These are phyloP conservation scores for Penicillium aurantiogriseum DNA, from an alignment of 2,329 filamentous ascomycete species.

Conservation along the genomic window DNA sequence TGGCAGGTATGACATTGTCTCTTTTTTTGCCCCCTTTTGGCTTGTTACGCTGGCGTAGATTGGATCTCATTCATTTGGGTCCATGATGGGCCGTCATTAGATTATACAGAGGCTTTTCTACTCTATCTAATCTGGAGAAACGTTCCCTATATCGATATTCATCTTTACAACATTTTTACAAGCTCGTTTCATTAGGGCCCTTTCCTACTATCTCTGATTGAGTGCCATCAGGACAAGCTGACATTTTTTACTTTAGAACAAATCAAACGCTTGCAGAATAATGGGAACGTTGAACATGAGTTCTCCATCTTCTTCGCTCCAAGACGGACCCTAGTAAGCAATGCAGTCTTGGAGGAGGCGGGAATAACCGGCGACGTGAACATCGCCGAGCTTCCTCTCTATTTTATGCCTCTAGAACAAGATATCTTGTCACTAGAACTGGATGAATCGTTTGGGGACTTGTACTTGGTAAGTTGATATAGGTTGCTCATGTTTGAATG, in stretches of 20 bases:
- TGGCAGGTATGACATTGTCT: constrained; percentile 70
- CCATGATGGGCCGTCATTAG: constrained; percentile 55
- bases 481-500: neutral
- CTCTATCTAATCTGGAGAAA: constrained; percentile 58
- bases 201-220: constrained; percentile 37
- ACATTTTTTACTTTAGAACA: constrained; percentile 66
- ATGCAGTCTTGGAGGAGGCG: constrained; percentile 86
- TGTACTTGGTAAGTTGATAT: constrained; percentile 65
- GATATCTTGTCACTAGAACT: constrained; percentile 90
- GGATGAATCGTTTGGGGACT: constrained; percentile 78
- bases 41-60: constrained; percentile 1
- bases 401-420: constrained; percentile 87
- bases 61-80: constrained; percentile 3
- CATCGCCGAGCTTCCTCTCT: constrained; percentile 80
- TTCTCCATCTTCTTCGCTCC: constrained; percentile 97
- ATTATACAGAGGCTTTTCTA: constrained; percentile 52
- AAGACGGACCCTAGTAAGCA: constrained; percentile 83
- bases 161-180: constrained; percentile 19
- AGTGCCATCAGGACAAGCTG: constrained; percentile 59
- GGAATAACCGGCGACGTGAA: constrained; percentile 91
- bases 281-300: constrained; percentile 87
- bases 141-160: constrained; percentile 50
- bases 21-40: constrained; percentile 12
- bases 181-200: constrained; percentile 47
- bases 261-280: constrained; percentile 83